These are phyloP conservation scores for Hordeum vulgare DNA, from an alignment of 176 grass and related monocot genomes.

Conservation along the genomic window DNA sequence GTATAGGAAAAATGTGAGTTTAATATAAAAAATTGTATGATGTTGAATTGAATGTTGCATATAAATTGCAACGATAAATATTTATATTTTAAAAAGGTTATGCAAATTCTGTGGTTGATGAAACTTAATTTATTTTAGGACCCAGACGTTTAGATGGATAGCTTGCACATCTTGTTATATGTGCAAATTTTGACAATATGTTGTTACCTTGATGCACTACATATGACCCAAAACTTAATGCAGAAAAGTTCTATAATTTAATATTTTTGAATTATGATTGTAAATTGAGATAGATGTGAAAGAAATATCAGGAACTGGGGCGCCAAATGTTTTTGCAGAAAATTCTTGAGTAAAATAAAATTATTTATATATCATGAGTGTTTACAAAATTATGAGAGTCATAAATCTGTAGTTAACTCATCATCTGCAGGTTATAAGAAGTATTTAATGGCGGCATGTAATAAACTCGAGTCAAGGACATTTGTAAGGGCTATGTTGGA, in stretches of 20 bases:
- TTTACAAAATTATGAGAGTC: neutral
- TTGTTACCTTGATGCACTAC: neutral
- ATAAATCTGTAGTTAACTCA: neutral
- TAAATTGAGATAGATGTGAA: no score
- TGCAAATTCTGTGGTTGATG: neutral
- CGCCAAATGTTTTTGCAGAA: neutral
- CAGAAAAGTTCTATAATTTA: neutral
- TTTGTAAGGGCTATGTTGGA: no score
- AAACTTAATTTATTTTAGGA: neutral
- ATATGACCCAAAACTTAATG: neutral
- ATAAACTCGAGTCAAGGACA: neutral
- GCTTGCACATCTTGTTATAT: neutral
- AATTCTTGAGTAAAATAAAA: neutral
- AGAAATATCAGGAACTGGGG: no score
- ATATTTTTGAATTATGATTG: neutral
- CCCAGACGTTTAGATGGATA: neutral
- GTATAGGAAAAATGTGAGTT: neutral
- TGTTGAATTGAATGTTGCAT: neutral
- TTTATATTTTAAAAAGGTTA: neutral
- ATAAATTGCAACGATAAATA: neutral
- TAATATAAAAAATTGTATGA: neutral
- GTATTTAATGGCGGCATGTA: neutral
- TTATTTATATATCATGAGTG: neutral
- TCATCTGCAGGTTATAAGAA: neutral
- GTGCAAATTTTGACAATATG: neutral